These are phyloP conservation scores for Diplogelasinospora grovesii DNA, from an alignment of 495 filamentous ascomycete species.

Conservation along the genomic window DNA sequence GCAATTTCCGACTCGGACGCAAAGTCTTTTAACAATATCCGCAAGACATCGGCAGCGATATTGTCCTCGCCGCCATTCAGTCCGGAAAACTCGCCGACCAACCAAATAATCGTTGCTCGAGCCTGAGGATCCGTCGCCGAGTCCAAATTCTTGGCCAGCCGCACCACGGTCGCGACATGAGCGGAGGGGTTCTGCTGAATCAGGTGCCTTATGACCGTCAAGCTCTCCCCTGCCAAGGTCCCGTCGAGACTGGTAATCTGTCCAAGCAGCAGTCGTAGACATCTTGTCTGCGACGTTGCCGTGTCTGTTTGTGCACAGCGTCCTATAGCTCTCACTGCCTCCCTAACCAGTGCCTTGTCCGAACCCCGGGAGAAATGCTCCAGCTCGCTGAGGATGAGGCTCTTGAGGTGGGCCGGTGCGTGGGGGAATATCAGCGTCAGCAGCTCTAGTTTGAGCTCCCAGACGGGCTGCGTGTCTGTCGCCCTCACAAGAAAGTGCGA, in stretches of 20 bases:
- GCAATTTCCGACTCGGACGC: constrained; percentile 74
- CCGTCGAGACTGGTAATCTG: constrained; percentile 82
- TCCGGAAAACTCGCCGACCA: constrained; percentile 89
- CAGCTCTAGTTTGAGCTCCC: constrained; percentile 85
- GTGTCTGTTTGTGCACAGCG: constrained; percentile 78
- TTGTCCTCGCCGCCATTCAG: constrained; percentile 68
- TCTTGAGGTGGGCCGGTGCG: constrained; percentile 65
- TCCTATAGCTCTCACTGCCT: constrained; percentile 86
- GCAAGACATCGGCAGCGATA: constrained; percentile 85
- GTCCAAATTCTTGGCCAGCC: constrained; percentile 88
- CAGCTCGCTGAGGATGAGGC: constrained; percentile 82
- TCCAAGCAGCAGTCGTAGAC: constrained; percentile 70
- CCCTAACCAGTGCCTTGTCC: constrained; percentile 71
- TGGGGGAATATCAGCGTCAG: constrained; percentile 86
- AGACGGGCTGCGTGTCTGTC: constrained; percentile 75
- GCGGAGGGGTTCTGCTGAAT: constrained; percentile 82
- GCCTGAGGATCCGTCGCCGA: constrained; percentile 76
- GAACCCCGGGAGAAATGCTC: constrained; percentile 81
- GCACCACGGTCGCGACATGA: constrained; percentile 72
- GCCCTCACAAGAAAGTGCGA: constrained; percentile 81
- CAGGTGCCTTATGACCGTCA: constrained; percentile 90
- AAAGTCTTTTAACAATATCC: constrained; percentile 83
- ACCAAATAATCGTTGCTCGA: constrained; percentile 90
- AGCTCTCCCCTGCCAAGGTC: constrained; percentile 78
- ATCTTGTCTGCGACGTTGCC: constrained; percentile 62